phyloP scores from a whole-genome alignment of 441 rosid genomes.

The Corymbia citriodora region DNA sequence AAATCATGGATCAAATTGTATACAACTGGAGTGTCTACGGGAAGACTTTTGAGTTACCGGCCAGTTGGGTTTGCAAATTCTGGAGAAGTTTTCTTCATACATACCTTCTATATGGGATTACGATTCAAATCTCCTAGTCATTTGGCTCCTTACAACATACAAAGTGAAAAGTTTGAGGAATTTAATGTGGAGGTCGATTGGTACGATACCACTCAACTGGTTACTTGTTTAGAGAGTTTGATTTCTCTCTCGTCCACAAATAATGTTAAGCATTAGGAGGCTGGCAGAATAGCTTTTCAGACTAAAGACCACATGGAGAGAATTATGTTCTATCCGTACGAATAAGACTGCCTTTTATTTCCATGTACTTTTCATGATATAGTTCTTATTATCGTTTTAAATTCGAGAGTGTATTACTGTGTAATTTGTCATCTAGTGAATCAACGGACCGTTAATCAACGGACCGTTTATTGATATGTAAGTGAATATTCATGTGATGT shows the following conservation, averaged over 20 bases:
- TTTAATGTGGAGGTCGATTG: accelerated
- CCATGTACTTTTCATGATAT: neutral
- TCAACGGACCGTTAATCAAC: too few species aligned
- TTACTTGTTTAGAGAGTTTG: neutral
- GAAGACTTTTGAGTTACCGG: accelerated
- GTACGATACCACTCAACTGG: neutral
- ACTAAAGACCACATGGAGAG: neutral
- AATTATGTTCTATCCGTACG: neutral
- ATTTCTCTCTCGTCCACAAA: neutral
- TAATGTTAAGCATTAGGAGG: neutral
- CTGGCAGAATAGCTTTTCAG: neutral
- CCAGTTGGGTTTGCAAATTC: neutral
- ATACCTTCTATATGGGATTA: accelerated
- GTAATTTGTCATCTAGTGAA: too few species aligned
- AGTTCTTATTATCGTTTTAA: neutral
- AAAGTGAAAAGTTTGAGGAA: neutral
- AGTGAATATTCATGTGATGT: neutral
- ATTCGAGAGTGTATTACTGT: neutral
- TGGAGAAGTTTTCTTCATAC: neutral
- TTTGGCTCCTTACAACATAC: neutral
- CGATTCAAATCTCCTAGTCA: accelerated
- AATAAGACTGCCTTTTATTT: neutral
- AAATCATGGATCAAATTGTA: neutral
- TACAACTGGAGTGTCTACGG: neutral
- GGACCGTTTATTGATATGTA: neutral